Evolutionary conservation across 75 land plant genomes (phyloP).

Genomic region (Larix kaempferi): DNA sequence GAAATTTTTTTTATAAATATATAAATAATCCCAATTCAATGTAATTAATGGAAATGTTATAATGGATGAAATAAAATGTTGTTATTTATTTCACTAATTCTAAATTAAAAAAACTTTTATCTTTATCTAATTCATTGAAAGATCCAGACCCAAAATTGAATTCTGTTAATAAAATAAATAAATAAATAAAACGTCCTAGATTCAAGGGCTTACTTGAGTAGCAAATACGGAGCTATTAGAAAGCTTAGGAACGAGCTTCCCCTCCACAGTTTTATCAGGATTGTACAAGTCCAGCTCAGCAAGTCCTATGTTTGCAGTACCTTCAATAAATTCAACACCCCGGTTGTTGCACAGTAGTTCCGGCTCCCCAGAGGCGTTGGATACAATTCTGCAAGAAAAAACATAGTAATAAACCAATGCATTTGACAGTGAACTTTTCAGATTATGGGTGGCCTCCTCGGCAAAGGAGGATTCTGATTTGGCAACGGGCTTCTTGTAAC

Average conservation of each 20-base stretch:
- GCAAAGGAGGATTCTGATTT: not conserved
- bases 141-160: no score
- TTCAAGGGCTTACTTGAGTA: conserved; percentile 27
- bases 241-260: conserved; percentile 39
- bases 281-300: conserved; percentile 24
- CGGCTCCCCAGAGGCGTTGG: conserved; percentile 32
- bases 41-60: no score
- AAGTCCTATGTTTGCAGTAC: conserved; percentile 25
- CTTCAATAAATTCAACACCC: conserved; percentile 38
- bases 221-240: conserved; percentile 26
- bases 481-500: conserved; percentile 19
- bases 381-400: conserved; percentile 36
- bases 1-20: no score
- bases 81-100: no score
- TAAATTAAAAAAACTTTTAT: no score
- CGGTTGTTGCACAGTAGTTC: conserved; percentile 45
- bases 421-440: conserved; percentile 39
- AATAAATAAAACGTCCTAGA: no score
- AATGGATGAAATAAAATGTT: no score
- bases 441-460: not conserved
- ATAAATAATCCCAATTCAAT: no score
- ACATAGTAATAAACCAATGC: conserved; percentile 35
- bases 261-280: conserved; percentile 26
- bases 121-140: no score
- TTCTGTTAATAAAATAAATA: no score